Conservation (phyloP, 305 asterid genomes). For the Fraxinus nigra region DNA sequence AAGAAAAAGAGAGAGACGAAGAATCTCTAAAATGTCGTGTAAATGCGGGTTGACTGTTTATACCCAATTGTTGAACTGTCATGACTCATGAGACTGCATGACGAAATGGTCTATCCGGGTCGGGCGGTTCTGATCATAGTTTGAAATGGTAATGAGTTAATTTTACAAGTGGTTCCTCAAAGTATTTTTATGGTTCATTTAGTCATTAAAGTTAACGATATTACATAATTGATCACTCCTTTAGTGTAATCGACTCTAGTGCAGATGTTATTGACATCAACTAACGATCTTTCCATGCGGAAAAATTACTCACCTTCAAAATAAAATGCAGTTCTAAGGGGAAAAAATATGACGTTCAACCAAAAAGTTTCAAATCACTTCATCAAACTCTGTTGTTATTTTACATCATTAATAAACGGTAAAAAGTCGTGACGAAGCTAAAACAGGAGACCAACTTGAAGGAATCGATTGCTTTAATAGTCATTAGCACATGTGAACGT, state of each 20-base stretch:
- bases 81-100: not conserved
- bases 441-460: not conserved
- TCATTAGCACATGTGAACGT: too few relatives aligned
- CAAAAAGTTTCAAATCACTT: too few relatives aligned
- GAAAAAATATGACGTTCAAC: not conserved
- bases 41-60: conserved; percentile 8
- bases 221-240: not conserved
- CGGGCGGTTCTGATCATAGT: conserved; percentile 6
- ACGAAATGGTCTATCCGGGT: conserved; percentile 2
- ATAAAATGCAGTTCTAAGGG: too few relatives aligned
- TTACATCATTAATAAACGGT: not conserved
- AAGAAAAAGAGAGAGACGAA: not conserved
- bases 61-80: not conserved
- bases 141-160: not conserved
- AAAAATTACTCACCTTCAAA: not conserved
- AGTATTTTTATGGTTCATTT: not conserved
- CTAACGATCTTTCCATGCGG: not conserved
- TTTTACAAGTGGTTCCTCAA: not conserved
- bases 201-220: not conserved
- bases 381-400: not conserved
- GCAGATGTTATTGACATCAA: not conserved
- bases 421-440: not conserved
- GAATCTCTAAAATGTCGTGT: not conserved
- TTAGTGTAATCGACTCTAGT: not conserved
- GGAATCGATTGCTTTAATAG: not conserved